Evolutionary conservation across 192 early-diverging fungal genomes (phyloP), one percentile per base, ranked within the genome.

Genomic region (Rhizoclosmatium globosum): DNA sequence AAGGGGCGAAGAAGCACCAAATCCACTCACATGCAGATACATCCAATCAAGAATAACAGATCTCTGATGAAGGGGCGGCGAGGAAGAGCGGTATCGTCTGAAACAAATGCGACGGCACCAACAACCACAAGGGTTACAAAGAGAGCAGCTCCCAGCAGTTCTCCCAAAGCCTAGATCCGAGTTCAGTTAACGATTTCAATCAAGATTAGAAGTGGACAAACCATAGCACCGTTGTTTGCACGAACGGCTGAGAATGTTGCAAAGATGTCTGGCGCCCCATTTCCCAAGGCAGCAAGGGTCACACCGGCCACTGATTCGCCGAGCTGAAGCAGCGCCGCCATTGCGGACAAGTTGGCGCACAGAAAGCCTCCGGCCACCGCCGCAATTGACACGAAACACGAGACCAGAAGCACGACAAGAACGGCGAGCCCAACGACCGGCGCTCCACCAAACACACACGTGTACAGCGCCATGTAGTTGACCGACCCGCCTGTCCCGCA

Each of bases 211-310:
- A 23, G 23, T 9, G 1, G 9, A 53, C 50, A 13, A 7, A 53
- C 60, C 60, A 76, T 64, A 9, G 62, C 41, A 11, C 74, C 74
- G 7, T 19, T 57, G 64, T 64, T 71, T 13, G 58, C 42, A 19
- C 81, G 58, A 41, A 81, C 76, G 31, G 87, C 94, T 48, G 85
- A 83, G 72, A 94, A 97, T 0, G 96, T 97, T 56, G 94, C 92
- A 71, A 97, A 94, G 39, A 99, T 79, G 78, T 99, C 97, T 0
- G 95, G 95, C 3, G 94, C 93, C 23, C 95, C 97, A 82, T 99
- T 99, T 13, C 96, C 86, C 47, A 89, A 68, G 9, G 88, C 88
- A 9, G 87, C 85, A 2, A 89, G 68, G 4, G 88, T 89, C 17
- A 89, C 85, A 45, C 88, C 88, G 19, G 87, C 83, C 4, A 98